Percentiles rank a stretch among this genome's conserved stretches.
These are phyloP conservation scores for Lasiodiplodia sp. DNA, from an alignment of 2,329 filamentous ascomycete species.

Conservation along the genomic window DNA sequence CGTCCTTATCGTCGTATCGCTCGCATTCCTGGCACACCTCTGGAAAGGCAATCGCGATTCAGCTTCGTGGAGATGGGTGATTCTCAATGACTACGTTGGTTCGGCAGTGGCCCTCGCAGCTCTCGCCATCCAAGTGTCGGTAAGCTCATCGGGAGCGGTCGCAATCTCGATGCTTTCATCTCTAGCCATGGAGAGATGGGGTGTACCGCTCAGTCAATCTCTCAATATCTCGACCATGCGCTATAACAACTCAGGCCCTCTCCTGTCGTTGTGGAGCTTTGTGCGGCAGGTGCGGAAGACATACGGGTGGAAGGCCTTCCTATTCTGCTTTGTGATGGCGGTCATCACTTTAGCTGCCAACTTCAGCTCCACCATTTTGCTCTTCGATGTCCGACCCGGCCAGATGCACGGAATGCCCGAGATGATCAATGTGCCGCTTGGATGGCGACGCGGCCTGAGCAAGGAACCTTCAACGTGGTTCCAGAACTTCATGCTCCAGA, in stretches of 20 bases:
- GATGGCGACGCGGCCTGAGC: not conserved
- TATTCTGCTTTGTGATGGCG: not conserved
- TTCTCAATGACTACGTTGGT: constrained; percentile 5
- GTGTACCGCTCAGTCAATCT: not conserved
- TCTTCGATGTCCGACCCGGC: constrained; percentile 11
- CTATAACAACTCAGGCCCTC: constrained; percentile 6
- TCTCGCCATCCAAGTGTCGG: not conserved
- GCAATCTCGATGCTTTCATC: constrained; percentile 19
- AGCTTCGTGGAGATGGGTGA: not conserved
- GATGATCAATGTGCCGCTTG: not conserved
- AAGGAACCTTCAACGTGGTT: not conserved
- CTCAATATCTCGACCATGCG: constrained; percentile 14
- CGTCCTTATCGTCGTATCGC: not conserved
- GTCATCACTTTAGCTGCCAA: not conserved
- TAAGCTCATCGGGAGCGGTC: not conserved
- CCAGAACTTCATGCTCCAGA: constrained; percentile 10
- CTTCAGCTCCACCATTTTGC: constrained; percentile 18
- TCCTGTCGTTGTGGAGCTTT: not conserved
- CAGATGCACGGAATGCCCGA: not conserved
- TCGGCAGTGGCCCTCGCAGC: constrained; percentile 7
- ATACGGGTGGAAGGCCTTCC: not conserved
- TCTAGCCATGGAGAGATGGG: constrained; percentile 12
- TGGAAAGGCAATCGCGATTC: not conserved
- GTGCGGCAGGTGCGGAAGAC: not conserved
- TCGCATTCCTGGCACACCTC: not conserved